A percentile compares a stretch with the other conserved stretches of the same genome.
Evolutionary conservation across 2,329 filamentous ascomycete species (phyloP).

Genomic region (Diaporthe nobilis): DNA sequence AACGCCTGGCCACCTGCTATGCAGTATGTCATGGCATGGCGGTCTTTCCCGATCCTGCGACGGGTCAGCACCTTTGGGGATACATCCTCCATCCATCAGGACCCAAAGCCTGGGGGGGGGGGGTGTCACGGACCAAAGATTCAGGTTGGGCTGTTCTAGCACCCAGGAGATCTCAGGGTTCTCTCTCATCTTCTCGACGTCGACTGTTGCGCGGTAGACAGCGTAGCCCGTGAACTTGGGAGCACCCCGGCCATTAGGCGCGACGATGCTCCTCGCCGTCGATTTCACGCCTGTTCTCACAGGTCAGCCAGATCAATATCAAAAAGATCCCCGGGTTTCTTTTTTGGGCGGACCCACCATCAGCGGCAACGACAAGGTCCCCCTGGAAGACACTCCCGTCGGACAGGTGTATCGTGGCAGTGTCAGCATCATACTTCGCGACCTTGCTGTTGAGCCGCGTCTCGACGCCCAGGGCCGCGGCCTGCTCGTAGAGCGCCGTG

Average conservation of each 20-base stretch:
- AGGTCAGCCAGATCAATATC: neutral
- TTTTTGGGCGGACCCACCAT: constrained; percentile 46
- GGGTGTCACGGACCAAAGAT: constrained; percentile 52
- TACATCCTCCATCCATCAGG: neutral
- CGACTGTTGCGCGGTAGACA: constrained; percentile 58
- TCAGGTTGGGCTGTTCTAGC: constrained; percentile 54
- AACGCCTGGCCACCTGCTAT: constrained; percentile 59
- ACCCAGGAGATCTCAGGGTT: constrained; percentile 56
- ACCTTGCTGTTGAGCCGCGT: constrained; percentile 45
- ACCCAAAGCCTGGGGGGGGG: no score
- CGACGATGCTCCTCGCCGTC: constrained; percentile 45
- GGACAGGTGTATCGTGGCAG: constrained; percentile 43
- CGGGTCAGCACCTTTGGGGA: neutral
- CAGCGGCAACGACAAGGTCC: constrained; percentile 55
- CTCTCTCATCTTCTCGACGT: constrained; percentile 53
- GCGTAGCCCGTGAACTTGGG: constrained; percentile 54
- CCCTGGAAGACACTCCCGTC: constrained; percentile 46
- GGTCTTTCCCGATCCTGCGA: constrained; percentile 55
- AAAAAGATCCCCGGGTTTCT: neutral
- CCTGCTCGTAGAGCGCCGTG: constrained; percentile 47
- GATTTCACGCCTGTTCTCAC: constrained; percentile 50
- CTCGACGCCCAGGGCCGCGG: constrained; percentile 47
- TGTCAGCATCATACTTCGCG: constrained; percentile 44
- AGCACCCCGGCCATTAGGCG: constrained; percentile 36
- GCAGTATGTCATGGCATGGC: constrained; percentile 62